Percentiles rank a stretch among this genome's conserved stretches.
Conservation (phyloP, 208 protist species). For the Entamoeba dispar region DNA sequence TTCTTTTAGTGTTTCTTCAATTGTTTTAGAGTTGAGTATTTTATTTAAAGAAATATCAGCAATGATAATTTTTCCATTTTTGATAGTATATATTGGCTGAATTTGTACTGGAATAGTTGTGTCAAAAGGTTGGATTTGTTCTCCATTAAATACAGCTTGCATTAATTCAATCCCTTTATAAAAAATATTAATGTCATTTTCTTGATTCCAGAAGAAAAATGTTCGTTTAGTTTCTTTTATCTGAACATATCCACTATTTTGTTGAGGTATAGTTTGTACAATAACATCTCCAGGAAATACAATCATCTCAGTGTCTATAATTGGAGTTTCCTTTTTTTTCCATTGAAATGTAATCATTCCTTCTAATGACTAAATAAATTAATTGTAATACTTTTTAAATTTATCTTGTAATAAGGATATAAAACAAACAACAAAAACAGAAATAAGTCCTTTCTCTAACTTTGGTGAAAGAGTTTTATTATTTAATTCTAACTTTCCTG, state of each 20-base stretch:
- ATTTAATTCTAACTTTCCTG: neutral
- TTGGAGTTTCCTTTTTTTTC: neutral
- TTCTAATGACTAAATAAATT: neutral
- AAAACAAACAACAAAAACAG: neutral
- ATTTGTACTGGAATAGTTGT: neutral
- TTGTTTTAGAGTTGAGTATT: neutral
- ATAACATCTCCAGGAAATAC: neutral
- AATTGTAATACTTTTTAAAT: neutral
- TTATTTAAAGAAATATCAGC: neutral
- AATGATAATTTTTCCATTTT: neutral
- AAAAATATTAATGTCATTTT: neutral
- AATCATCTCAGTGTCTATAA: neutral
- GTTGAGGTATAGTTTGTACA: neutral
- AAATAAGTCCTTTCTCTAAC: neutral
- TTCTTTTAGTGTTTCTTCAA: neutral
- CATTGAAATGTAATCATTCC: neutral
- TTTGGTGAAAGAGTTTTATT: neutral
- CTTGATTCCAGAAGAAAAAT: neutral
- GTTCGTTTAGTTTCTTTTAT: neutral
- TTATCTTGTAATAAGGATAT: neutral
- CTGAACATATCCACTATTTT: neutral
- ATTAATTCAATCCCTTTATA: neutral
- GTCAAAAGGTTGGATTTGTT: neutral
- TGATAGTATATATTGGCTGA: neutral
- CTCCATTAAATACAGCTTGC: neutral